Base-by-base conservation (phyloP, 1,284 basidiomycete species). In the Lignosus rhinocerotis region DNA sequence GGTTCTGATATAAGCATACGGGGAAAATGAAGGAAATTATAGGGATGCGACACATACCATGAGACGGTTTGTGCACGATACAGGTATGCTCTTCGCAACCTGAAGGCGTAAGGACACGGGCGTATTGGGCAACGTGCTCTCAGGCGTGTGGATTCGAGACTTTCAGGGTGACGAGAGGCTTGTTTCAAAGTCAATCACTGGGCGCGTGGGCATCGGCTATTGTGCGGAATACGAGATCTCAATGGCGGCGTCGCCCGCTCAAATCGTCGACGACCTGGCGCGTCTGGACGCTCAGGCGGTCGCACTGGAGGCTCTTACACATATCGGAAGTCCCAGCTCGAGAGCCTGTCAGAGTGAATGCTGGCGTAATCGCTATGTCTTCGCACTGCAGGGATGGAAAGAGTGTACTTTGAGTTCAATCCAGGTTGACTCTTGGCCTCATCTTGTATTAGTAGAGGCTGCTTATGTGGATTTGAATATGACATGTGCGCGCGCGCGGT, bases 181-280 rank as follows among this genome's bases (percentile, higher is more conserved):
- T 4, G 30, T 32, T 32, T 46, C 21, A 21, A 58, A 53, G 46
- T 53, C 46, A 30, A 58, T 58, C 38, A 11, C 19, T 17, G 11
- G 32, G 7, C 51, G 46, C 33, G 33, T 43, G 16, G 16, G 46
- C 46, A 36, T 44, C 56, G 56, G 51, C 41, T 53, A 33, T 33
- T 44, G 34, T 39, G 41, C 51, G 56, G 45, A 45, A 25, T 21
- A 21, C 44, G 6, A 50, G 36, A 30, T 50, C 54, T 25, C 39
- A 47, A 47, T 51, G 41, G 39, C 55, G 36, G 55, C 49, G 48
- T 51, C 48, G 51, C 50, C 32, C 31, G 31, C 39, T 34, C 48
- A 44, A 51, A 43, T 48, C 9, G 7, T 21, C 48, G 38, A 39
- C 5, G 12, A 16, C 14, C 25, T 25, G 16, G 10, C 12, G 31